These are phyloP conservation scores for Micractinium sp. DNA, from an alignment of 139 green algal species.

Conservation along the genomic window DNA sequence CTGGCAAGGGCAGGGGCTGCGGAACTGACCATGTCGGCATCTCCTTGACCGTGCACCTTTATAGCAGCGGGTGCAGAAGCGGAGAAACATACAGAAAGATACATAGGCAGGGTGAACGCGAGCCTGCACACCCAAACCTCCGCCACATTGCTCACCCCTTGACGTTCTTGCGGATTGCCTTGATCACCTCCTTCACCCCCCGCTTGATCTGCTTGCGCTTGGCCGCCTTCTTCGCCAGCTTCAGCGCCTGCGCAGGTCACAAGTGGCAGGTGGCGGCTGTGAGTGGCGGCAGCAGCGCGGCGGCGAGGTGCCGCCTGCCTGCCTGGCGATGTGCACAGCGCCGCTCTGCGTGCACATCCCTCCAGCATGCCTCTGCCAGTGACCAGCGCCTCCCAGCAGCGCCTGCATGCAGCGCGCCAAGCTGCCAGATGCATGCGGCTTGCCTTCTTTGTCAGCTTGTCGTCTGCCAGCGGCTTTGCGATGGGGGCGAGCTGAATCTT, in stretches of 20 bases:
- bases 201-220: slow-evolving; percentile 96
- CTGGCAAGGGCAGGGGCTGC: neutral
- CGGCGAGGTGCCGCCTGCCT: neutral
- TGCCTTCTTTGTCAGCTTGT: slow-evolving; percentile 94
- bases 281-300: neutral
- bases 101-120: neutral
- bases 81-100: too few relatives aligned
- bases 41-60: too few relatives aligned
- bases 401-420: neutral
- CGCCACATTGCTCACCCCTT: slow-evolving; percentile 82
- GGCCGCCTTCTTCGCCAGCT: slow-evolving; percentile 92
- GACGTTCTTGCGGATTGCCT: slow-evolving; percentile 91
- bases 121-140: too few relatives aligned
- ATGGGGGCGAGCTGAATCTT: slow-evolving; percentile 57
- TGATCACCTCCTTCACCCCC: slow-evolving; percentile 99
- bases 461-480: slow-evolving; percentile 90
- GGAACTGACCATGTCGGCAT: neutral
- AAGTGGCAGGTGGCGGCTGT: neutral
- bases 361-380: neutral
- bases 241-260: slow-evolving; percentile 64
- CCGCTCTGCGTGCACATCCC: neutral
- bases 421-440: neutral
- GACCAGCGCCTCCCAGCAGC: neutral
- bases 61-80: too few relatives aligned
- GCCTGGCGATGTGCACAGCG: too few relatives aligned